phyloP scores from a whole-genome alignment of 345 rosid genomes.

The Brassica napus region DNA sequence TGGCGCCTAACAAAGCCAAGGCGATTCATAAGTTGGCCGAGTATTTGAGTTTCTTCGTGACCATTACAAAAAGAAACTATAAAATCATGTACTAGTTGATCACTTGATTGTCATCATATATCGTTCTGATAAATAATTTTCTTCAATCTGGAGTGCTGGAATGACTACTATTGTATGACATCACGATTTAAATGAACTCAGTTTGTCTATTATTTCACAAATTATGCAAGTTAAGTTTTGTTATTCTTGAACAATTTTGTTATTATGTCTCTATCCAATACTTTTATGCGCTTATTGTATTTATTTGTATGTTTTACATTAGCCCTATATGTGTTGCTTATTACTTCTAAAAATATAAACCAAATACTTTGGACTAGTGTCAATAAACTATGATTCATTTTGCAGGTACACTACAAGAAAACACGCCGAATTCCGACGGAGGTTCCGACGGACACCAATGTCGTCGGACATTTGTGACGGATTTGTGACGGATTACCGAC shows the following conservation, averaged over 20 bases:
- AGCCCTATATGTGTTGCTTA: not conserved
- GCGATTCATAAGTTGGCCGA: conserved; percentile 92
- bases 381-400: not conserved
- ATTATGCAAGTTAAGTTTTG: not conserved
- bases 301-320: not conserved
- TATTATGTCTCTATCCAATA: conserved; percentile 17
- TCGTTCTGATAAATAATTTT: not conserved
- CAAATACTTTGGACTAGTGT: conserved; percentile 1
- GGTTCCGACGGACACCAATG: no score
- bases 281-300: not conserved
- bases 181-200: not conserved
- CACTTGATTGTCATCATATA: not conserved
- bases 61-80: not conserved
- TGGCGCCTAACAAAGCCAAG: conserved; percentile 99
- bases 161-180: not conserved
- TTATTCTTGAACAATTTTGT: not conserved
- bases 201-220: not conserved
- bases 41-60: conserved; percentile 51
- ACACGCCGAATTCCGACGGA: no score
- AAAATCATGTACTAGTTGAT: not conserved
- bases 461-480: no score
- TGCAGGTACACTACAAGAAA: no score
- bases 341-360: not conserved
- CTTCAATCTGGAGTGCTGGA: conserved; percentile 1
- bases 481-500: no score